Evolutionary conservation across 176 grass and related monocot species (phyloP), one percentile per base, ranked within the genome.

Genomic region (Neostapfia colusana): DNA sequence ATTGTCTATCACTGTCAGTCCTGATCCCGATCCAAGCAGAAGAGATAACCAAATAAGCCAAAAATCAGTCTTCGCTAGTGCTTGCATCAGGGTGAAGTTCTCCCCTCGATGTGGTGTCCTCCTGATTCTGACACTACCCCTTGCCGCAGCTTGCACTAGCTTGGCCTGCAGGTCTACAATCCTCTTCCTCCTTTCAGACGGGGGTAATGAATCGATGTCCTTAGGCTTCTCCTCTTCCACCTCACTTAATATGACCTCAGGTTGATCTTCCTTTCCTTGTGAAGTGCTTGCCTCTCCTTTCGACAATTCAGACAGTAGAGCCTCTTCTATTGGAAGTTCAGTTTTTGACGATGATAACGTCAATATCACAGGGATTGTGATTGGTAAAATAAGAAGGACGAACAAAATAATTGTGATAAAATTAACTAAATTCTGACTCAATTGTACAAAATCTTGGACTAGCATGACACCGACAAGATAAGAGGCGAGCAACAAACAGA

Each of bases 21-120:
- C 93, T 27, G 93, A 97, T 43, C 88, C 93, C 0, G 93, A 90
- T 35, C 93, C 93, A 16, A 97, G 70, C 27, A 93, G 50, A 72
- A 97, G 90, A 2, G 93, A 90, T 20, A 85, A 46, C 89, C 92
- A 97, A 65, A 97, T 97, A 65, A 97, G 82, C 93, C 93, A 97
- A 83, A 93, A 97, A 84, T 97, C 93, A 74, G 84, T 88, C 84
- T 93, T 97, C 43, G 93, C 88, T 54, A 91, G 31, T 84, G 93
- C 88, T 75, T 97, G 90, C 74, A 77, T 80, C 74, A 97, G 64
- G 36, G 90, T 97, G 74, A 97, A 97, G 82, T 97, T 89, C 68
- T 97, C 93, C 45, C 90, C 93, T 41, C 90, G 79, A 70, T 5
- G 88, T 25, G 93, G 90, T n/a, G 71, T 82, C 41, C 80, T 93